These are phyloP conservation scores for Stromatinia cepivora DNA, from an alignment of 2,329 filamentous ascomycete genomes.

Conservation along the genomic window DNA sequence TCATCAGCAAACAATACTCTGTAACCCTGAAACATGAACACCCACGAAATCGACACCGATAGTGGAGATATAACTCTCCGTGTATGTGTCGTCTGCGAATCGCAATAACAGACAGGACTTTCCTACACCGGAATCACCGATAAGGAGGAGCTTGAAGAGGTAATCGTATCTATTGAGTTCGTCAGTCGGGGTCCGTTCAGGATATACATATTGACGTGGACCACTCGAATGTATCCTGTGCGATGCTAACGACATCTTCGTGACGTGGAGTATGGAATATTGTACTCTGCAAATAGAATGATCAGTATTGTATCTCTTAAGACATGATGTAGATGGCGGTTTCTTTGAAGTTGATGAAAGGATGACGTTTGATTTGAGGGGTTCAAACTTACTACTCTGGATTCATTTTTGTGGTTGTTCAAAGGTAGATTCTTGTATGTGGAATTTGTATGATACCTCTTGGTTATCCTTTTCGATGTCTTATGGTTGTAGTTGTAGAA, in stretches of 20 bases:
- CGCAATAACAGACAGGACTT: conserved; percentile 98
- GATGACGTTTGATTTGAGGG: conserved; percentile 21
- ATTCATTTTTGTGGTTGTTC: conserved; percentile 68
- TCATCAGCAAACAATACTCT: conserved; percentile 39
- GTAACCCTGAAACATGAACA: conserved; percentile 14
- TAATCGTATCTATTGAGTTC: conserved; percentile 86
- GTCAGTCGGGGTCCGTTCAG: conserved; percentile 26
- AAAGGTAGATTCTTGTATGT: background rate
- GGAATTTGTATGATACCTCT: conserved; percentile 4
- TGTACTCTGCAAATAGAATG: conserved; percentile 18
- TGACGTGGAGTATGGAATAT: background rate
- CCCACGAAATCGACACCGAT: conserved; percentile 98
- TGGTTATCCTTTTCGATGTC: conserved; percentile 18
- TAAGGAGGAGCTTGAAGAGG: conserved; percentile 99
- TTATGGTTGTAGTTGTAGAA: conserved; percentile 18
- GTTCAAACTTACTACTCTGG: conserved; percentile 76
- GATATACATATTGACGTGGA: conserved; percentile 23
- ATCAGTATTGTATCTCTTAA: conserved; percentile 4
- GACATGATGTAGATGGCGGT: conserved; percentile 13
- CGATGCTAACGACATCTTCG: conserved; percentile 9
- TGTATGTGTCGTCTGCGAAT: conserved; percentile 99
- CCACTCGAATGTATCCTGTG: background rate
- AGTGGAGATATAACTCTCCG: conserved; percentile 98
- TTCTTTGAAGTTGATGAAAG: conserved; percentile 27
- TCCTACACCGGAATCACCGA: conserved; percentile 99